phyloP scores from a whole-genome alignment of 2,329 filamentous ascomycete genomes.

The Nannizzia gypsea region DNA sequence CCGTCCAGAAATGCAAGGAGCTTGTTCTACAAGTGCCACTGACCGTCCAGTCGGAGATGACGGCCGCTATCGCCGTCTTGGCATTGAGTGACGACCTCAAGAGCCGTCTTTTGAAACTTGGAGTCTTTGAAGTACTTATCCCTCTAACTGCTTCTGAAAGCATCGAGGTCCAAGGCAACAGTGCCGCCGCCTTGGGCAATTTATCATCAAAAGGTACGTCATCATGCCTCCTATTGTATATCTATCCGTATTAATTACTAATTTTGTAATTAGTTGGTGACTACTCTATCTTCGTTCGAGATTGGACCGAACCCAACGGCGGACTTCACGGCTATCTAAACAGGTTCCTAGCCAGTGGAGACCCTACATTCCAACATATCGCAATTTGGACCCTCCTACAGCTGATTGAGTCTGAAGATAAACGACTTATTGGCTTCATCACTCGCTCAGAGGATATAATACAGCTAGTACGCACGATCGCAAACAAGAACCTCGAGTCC shows the following conservation, averaged over 20 bases:
- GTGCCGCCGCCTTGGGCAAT: constrained; percentile 88
- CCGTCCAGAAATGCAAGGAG: constrained; percentile 97
- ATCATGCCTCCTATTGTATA: constrained; percentile 6
- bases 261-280: constrained; percentile 58
- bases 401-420: constrained; percentile 87
- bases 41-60: constrained; percentile 97
- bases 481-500: constrained; percentile 75
- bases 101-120: constrained; percentile 74
- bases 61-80: constrained; percentile 92
- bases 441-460: constrained; percentile 84
- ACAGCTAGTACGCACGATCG: constrained; percentile 80
- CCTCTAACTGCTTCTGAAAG: constrained; percentile 89
- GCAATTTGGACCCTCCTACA: constrained; percentile 97
- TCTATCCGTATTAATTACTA: not conserved
- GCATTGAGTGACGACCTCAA: constrained; percentile 94
- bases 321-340: constrained; percentile 93
- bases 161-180: constrained; percentile 97
- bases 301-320: constrained; percentile 84
- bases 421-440: constrained; percentile 75
- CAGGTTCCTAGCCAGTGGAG: constrained; percentile 84
- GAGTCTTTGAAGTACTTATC: constrained; percentile 92
- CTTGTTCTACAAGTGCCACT: constrained; percentile 85
- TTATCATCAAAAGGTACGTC: constrained; percentile 86
- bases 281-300: constrained; percentile 88
- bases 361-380: constrained; percentile 97